Percentiles rank a stretch among this genome's conserved stretches.
Evolutionary conservation across 768 basidiomycete genomes (phyloP).

Genomic region (Boletus rubescentipes): DNA sequence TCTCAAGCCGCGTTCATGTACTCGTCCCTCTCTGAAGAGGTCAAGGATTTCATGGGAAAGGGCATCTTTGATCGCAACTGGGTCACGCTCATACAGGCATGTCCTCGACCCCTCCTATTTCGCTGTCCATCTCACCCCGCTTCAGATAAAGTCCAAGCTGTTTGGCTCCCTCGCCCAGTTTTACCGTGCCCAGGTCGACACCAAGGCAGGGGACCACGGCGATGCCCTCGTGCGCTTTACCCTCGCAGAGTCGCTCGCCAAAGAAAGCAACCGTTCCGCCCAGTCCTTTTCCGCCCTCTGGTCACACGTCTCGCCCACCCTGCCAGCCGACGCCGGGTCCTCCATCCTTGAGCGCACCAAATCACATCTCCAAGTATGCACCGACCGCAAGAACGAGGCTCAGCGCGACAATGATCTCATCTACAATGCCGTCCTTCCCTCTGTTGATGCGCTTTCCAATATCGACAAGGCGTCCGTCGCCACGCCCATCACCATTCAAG

Average conservation of each 20-base stretch:
- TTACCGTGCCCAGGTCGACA: constrained; percentile 80
- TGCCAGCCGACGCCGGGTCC: constrained; percentile 83
- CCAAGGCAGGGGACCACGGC: constrained; percentile 75
- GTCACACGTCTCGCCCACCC: constrained; percentile 70
- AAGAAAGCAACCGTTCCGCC: constrained; percentile 76
- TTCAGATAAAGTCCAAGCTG: constrained; percentile 87
- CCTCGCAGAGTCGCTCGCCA: constrained; percentile 74
- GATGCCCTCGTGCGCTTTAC: constrained; percentile 79
- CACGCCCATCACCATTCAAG: constrained; percentile 87
- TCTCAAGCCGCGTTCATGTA: constrained; percentile 84
- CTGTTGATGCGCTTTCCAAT: constrained; percentile 70
- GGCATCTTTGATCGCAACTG: constrained; percentile 95
- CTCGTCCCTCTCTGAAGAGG: constrained; percentile 78
- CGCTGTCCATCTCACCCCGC: constrained; percentile 4
- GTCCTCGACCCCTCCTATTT: constrained; percentile 7
- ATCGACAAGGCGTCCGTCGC: constrained; percentile 86
- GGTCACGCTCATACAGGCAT: constrained; percentile 81
- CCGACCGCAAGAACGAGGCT: constrained; percentile 73
- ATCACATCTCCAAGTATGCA: constrained; percentile 71
- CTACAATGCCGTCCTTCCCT: constrained; percentile 87
- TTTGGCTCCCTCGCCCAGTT: constrained; percentile 86
- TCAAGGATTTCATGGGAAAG: constrained; percentile 96
- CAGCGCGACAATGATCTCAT: constrained; percentile 94
- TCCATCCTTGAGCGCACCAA: constrained; percentile 83
- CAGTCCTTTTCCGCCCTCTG: constrained; percentile 70